Base-by-base conservation (phyloP, 2,329 filamentous ascomycete species). In the Pseudogymnoascus sp. region DNA sequence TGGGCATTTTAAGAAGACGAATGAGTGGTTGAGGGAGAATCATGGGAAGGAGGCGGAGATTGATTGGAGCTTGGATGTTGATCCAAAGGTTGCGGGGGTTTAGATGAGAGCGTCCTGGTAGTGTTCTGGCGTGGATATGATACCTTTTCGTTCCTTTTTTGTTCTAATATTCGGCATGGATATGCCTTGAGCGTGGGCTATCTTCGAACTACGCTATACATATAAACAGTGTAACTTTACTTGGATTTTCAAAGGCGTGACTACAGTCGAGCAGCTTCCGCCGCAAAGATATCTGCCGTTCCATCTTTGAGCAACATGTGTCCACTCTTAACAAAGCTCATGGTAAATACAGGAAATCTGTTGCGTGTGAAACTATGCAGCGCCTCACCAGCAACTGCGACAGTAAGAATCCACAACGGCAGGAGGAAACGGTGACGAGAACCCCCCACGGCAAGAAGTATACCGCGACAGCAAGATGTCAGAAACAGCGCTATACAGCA, bases 31-130 rank as follows among this genome's bases (percentile, higher is more conserved):
- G 21, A 79, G 83, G 62, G 75, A 82, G 69, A 82, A 89, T 64
- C 96, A 97, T 75, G 95, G 95, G 0, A 78, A 83, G n/a, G 88
- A 87, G 2, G 88, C 85, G 1, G 84, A 86, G 71, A 92, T 99
- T 70, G 88, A 97, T 74, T 99, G 95, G 93, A 87, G 88, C 72
- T 72, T 88, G 66, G 66, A 66, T 61, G 66, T 68, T 57, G 64
- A 70, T 38, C 53, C 65, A 63, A 33, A 60, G 28, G 64, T 66
- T 42, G 66, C 60, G 50, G 63, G 63, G 19, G 50, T 66, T 57
- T 64, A 40, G 57, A 15, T 47, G 38, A 21, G 19, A 13, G 42
- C 1, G 15, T 19, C n/a, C 8, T 3, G n/a, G 19, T n/a, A 19
- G 19, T 23, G 10, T 47, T 23, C 10, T 23, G 11, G 42, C 19